phyloP scores from a whole-genome alignment of 129 eudicot species.

The Chrysanthemum lavandulifolium region DNA sequence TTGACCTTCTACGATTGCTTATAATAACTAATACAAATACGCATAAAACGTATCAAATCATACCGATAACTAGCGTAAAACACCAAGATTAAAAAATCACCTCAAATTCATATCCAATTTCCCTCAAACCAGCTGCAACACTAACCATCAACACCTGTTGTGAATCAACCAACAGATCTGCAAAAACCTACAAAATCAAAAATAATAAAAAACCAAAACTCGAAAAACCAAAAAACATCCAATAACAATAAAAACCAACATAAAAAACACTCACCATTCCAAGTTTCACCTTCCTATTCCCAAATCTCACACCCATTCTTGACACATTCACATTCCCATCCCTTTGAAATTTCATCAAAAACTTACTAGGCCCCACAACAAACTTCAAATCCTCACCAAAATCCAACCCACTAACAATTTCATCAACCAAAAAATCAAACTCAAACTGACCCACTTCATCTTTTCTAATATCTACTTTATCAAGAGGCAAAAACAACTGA shows the following conservation, averaged over 20 bases:
- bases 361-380: conserved; percentile 41
- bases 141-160: conserved; percentile 50
- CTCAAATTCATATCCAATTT: conserved; percentile 39
- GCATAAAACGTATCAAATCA: neutral
- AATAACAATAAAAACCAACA: neutral
- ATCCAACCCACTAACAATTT: conserved; percentile 47
- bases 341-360: conserved; percentile 54
- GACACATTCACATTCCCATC: conserved; percentile 42
- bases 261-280: conserved; percentile 62
- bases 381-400: conserved; percentile 79
- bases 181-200: conserved; percentile 65
- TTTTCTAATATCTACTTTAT: conserved; percentile 13
- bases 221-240: neutral
- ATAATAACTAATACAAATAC: neutral
- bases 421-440: conserved; percentile 4
- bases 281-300: conserved; percentile 65
- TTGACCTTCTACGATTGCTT: conserved; percentile 3
- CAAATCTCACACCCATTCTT: conserved; percentile 56
- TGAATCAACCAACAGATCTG: conserved; percentile 72
- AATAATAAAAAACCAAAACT: conserved; percentile 9
- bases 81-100: conserved; percentile 16
- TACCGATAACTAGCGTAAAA: neutral
- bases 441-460: no score
- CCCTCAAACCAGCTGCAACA: conserved; percentile 34
- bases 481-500: conserved; percentile 42